Percentiles rank a stretch among this genome's conserved stretches.
Conservation (phyloP, 345 rosid species). For the Clausena lansium region DNA sequence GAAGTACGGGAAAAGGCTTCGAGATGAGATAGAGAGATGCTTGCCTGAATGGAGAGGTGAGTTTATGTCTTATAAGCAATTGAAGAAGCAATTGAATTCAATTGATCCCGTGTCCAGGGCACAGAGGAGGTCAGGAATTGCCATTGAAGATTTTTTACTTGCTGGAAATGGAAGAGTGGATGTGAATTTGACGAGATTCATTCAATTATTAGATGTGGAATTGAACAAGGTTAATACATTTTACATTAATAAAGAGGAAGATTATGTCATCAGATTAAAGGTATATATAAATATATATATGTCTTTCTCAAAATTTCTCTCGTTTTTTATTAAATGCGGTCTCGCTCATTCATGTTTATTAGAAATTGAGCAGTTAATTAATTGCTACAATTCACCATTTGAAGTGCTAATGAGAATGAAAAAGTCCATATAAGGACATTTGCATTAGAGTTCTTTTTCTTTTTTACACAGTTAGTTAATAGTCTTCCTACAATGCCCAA, state of each 20-base stretch:
- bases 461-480: no score
- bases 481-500: no score
- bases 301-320: not conserved
- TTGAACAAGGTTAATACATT: constrained; percentile 36
- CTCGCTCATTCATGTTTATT: no score
- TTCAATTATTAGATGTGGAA: constrained; percentile 26
- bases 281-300: constrained; percentile 3
- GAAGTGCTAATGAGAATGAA: no score
- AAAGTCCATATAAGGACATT: no score
- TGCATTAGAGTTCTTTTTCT: no score
- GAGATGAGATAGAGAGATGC: constrained; percentile 30
- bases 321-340: not conserved
- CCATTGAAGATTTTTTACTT: constrained; percentile 10
- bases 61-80: constrained; percentile 36
- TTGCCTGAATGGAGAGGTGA: constrained; percentile 37
- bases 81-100: constrained; percentile 43
- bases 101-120: constrained; percentile 8
- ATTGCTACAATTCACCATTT: no score
- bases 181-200: constrained; percentile 22
- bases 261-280: constrained; percentile 36
- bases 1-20: constrained; percentile 41
- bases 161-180: not conserved
- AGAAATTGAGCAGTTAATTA: no score
- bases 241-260: constrained; percentile 47
- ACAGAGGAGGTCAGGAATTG: constrained; percentile 17